phyloP scores from a whole-genome alignment of 1,284 basidiomycete genomes.

The Puccinia polysora region DNA sequence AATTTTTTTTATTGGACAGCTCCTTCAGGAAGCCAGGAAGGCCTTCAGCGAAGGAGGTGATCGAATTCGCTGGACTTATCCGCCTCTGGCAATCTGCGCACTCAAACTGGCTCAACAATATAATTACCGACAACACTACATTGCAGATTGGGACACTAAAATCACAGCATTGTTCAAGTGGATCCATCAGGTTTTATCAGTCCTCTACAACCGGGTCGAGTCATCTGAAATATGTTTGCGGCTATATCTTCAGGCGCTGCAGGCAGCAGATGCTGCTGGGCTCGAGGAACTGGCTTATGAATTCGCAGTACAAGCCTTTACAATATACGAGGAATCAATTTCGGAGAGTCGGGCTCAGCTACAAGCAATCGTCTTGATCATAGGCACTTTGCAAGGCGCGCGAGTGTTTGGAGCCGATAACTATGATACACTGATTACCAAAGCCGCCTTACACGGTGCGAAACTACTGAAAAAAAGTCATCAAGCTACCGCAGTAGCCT shows the following conservation, averaged over 20 bases:
- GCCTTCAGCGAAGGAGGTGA: constrained; percentile 87
- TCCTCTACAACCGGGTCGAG: constrained; percentile 83
- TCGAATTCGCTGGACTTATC: constrained; percentile 87
- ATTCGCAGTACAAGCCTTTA: constrained; percentile 90
- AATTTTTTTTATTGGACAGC: constrained; percentile 8
- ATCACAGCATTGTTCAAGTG: constrained; percentile 82
- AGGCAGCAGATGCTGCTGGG: constrained; percentile 83
- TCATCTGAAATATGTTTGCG: constrained; percentile 81
- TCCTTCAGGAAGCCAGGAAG: constrained; percentile 77
- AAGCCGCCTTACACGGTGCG: constrained; percentile 86
- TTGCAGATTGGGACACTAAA: constrained; percentile 71
- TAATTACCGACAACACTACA: constrained; percentile 62
- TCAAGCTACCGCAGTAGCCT: constrained; percentile 84
- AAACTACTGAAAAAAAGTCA: constrained; percentile 93
- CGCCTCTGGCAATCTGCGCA: constrained; percentile 80
- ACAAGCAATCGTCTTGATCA: constrained; percentile 86
- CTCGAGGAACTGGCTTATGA: constrained; percentile 92
- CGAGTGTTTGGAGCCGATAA: constrained; percentile 83
- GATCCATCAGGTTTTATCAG: constrained; percentile 79
- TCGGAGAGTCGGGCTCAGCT: constrained; percentile 85
- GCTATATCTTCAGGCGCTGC: constrained; percentile 85
- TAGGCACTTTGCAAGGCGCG: constrained; percentile 75
- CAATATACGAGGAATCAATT: constrained; percentile 90
- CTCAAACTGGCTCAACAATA: constrained; percentile 85
- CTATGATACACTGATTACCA: constrained; percentile 91